Base-by-base conservation (phyloP, 2,329 filamentous ascomycete species). In the Tolypocladium amazonense region DNA sequence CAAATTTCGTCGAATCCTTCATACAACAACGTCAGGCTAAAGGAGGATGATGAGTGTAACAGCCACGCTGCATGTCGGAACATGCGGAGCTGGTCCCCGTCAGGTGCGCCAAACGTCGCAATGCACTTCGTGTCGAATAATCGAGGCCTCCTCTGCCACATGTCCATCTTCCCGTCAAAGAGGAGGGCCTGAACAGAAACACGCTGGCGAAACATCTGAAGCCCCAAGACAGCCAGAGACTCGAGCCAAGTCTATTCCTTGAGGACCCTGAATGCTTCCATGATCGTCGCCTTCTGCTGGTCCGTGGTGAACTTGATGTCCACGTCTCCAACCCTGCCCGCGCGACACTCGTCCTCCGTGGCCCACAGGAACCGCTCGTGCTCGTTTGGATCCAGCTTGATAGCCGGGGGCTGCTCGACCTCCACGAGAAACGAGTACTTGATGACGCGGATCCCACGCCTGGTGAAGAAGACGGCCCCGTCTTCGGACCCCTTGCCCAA, bases 331-430 rank as follows among this genome's bases (percentile, higher is more conserved):
- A 60, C 63, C 62, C 56, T 63, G 53, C 63, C 61, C 18, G 27
- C 58, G 45, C 56, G 54, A 18, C 66, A 65, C 61, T 73, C 67
- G 9, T 66, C 65, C 62, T 71, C 68, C 1, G 65, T 63, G 9
- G 67, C 70, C 71, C 71, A 73, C 27, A 68, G 57, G 39, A 59
- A 72, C 20, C 65, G 64, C 63, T 70, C 65, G 56, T 73, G 71
- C 65, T 73, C 71, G 3, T 65, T 63, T 4, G 68, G 67, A 39
- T 73, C 69, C 3, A 72, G 62, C 58, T 55, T 61, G 30, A 73
- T 66, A 4, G 59, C 58, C 0, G 38, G 59, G 3, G 38, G 59
- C 54, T 58, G 56, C 56, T 61, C 63, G 12, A 67, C 68, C 37
- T 65, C 62, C 4, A 68, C 65, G 33, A 61, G 39, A 38, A 65